Percentiles rank a stretch among this genome's conserved stretches.
Conservation (phyloP, 352 stramenopile genomes). For the Phytophthora meadii region DNA sequence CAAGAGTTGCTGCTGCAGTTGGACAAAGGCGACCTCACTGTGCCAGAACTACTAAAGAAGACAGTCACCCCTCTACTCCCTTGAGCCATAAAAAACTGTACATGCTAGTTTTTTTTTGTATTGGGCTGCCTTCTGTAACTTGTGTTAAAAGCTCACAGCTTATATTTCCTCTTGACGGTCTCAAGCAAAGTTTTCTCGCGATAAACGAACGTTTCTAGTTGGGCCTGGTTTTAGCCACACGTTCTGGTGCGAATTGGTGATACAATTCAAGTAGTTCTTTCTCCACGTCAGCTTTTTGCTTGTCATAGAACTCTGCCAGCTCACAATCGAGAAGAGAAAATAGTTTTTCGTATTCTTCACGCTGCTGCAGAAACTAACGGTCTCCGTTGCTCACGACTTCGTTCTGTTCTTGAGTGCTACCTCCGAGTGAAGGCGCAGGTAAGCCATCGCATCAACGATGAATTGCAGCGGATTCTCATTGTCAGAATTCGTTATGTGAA, state of each 20-base stretch:
- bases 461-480: conserved; percentile 46
- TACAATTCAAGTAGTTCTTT: conserved; percentile 53
- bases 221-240: conserved; percentile 48
- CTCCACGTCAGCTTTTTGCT: conserved; percentile 26
- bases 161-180: conserved; percentile 60
- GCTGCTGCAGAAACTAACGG: conserved; percentile 18
- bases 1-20: conserved; percentile 36
- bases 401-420: conserved; percentile 6
- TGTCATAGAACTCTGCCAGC: conserved; percentile 41
- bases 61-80: conserved; percentile 21
- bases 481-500: conserved; percentile 35
- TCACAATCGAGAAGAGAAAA: conserved; percentile 37
- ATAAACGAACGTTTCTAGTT: conserved; percentile 62
- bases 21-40: conserved; percentile 22
- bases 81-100: neutral
- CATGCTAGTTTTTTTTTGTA: neutral
- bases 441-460: conserved; percentile 41
- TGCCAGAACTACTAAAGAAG: conserved; percentile 16
- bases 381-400: neutral
- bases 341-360: conserved; percentile 38
- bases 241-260: conserved; percentile 53
- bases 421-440: conserved; percentile 36
- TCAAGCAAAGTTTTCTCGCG: conserved; percentile 51
- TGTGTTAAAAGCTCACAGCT: conserved; percentile 5
- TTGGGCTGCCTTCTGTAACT: no score